A percentile compares a stretch with the other conserved stretches of the same genome.
Evolutionary conservation across 306 rosid genomes (phyloP).

Genomic region (Castanopsis chinensis): DNA sequence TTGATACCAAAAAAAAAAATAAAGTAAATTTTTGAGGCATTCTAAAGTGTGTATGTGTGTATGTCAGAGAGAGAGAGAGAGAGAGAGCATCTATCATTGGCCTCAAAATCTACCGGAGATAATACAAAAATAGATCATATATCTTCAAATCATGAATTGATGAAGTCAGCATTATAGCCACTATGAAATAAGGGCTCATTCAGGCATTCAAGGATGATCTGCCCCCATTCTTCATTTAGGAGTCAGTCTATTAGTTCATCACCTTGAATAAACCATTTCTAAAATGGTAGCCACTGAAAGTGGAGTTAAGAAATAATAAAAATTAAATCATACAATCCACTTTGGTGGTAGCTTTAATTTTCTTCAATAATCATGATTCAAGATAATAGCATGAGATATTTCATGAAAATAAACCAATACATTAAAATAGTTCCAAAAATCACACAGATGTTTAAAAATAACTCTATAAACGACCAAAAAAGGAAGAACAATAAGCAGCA

Average conservation of each 20-base stretch:
- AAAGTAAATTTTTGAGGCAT: neutral
- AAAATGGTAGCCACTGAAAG: slow-evolving; percentile 12
- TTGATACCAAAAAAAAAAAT: neutral
- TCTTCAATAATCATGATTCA: neutral
- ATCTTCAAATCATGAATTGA: slow-evolving; percentile 6
- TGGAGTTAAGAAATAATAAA: neutral
- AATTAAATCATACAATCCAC: neutral
- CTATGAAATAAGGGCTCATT: neutral
- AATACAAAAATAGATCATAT: neutral
- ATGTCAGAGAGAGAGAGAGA: neutral
- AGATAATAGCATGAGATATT: neutral
- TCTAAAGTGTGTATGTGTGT: neutral
- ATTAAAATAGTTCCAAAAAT: neutral
- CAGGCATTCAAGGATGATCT: neutral
- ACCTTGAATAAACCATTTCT: slow-evolving; percentile 17
- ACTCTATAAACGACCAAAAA: neutral
- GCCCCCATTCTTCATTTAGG: neutral
- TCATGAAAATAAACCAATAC: neutral
- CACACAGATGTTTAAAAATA: neutral
- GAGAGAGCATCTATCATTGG: slow-evolving; percentile 1
- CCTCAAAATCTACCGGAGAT: slow-evolving; percentile 1
- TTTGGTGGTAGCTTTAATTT: neutral
- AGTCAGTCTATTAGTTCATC: neutral
- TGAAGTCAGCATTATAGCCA: neutral
- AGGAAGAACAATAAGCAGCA: slow-evolving; percentile 5